Evolutionary conservation across 768 basidiomycete genomes (phyloP).

Genomic region (Cystoderma amianthinum): DNA sequence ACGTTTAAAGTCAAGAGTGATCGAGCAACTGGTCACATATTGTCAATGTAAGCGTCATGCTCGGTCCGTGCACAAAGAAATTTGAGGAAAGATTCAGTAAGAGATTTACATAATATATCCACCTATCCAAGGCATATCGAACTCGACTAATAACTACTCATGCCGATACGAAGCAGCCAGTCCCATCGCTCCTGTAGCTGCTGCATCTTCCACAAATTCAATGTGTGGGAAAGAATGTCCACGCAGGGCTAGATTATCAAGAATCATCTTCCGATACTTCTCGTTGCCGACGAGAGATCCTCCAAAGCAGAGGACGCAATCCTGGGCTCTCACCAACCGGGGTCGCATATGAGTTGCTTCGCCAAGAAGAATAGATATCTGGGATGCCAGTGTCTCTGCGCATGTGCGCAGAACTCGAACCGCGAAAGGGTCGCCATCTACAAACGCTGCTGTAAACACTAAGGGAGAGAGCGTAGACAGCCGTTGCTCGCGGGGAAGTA

Average conservation of each 20-base stretch:
- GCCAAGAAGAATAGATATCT: conserved; percentile 49
- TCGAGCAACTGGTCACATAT: too few species aligned
- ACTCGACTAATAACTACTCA: neutral
- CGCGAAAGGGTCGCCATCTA: conserved; percentile 60
- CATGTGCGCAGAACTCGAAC: conserved; percentile 46
- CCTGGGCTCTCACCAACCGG: conserved; percentile 38
- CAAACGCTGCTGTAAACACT: conserved; percentile 75
- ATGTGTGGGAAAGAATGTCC: conserved; percentile 64
- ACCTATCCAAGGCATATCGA: neutral
- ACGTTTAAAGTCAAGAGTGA: too few species aligned
- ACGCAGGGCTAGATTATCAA: conserved; percentile 46
- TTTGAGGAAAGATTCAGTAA: too few species aligned
- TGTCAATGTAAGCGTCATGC: too few species aligned
- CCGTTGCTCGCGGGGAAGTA: conserved; percentile 58
- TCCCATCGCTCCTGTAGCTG: conserved; percentile 55
- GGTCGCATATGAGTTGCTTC: conserved; percentile 20
- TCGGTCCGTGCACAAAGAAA: too few species aligned
- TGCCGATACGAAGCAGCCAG: conserved; percentile 29
- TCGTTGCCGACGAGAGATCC: conserved; percentile 69
- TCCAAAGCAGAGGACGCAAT: conserved; percentile 67
- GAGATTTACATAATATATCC: neutral
- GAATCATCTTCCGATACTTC: conserved; percentile 46
- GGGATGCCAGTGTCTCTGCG: conserved; percentile 47
- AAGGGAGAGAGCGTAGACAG: conserved; percentile 68
- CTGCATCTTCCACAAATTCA: conserved; percentile 64